phyloP scores from a whole-genome alignment of 2,329 filamentous ascomycete genomes.

The Verticillium albo-atrum region DNA sequence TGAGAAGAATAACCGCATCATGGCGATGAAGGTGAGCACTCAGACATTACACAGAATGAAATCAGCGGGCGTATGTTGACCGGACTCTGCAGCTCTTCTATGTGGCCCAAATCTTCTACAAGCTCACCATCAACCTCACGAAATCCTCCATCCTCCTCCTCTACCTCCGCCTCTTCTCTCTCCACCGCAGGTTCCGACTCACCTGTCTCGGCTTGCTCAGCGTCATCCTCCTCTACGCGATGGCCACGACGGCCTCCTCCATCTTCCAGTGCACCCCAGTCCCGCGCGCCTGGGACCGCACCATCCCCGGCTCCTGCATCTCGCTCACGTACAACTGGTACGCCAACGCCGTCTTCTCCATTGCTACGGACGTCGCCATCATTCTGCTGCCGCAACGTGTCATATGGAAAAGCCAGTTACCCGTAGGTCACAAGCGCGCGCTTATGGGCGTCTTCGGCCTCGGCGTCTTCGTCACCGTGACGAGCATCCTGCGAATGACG shows the following conservation, averaged over 20 bases:
- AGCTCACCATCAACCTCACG: slow-evolving; percentile 47
- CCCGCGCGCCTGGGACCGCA: slow-evolving; percentile 38
- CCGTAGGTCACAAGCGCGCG: slow-evolving; percentile 31
- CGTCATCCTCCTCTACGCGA: slow-evolving; percentile 39
- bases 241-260: slow-evolving; percentile 38
- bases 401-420: slow-evolving; percentile 39
- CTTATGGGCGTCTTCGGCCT: slow-evolving; percentile 37
- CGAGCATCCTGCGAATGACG: slow-evolving; percentile 35
- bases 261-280: slow-evolving; percentile 48
- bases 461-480: slow-evolving; percentile 35
- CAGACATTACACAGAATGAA: neutral
- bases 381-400: slow-evolving; percentile 41
- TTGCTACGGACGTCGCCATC: slow-evolving; percentile 40
- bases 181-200: slow-evolving; percentile 33
- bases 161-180: slow-evolving; percentile 49
- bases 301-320: slow-evolving; percentile 37
- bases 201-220: slow-evolving; percentile 34
- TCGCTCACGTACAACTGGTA: slow-evolving; percentile 42
- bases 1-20: slow-evolving; percentile 23
- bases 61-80: neutral
- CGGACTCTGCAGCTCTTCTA: slow-evolving; percentile 37
- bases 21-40: slow-evolving; percentile 35
- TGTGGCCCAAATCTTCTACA: slow-evolving; percentile 48
- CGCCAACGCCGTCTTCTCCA: slow-evolving; percentile 42
- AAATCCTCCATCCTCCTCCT: slow-evolving; percentile 49